These are phyloP conservation scores for Picocystis salinarum DNA, from an alignment of 139 green algal genomes.

Conservation along the genomic window DNA sequence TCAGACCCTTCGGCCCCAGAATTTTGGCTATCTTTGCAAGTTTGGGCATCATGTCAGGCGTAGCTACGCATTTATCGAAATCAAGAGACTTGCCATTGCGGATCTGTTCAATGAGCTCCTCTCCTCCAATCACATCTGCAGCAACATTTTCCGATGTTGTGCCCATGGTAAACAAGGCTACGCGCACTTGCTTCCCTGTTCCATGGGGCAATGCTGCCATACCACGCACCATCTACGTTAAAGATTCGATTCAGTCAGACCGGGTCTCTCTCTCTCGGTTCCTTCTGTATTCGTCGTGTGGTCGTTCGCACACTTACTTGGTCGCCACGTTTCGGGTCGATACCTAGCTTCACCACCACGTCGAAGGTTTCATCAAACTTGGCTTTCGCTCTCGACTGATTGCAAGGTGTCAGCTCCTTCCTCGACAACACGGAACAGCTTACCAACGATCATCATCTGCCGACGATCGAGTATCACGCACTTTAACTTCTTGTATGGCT, in stretches of 20 bases:
- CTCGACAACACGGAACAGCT: no score
- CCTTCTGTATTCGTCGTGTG: no score
- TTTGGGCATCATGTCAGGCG: conserved; percentile 61
- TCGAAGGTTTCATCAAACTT: conserved; percentile 49
- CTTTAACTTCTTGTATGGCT: no score
- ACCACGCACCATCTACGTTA: conserved; percentile 57
- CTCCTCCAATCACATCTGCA: conserved; percentile 53
- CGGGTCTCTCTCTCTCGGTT: no score
- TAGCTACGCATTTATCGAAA: conserved; percentile 52
- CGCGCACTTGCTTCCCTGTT: conserved; percentile 36
- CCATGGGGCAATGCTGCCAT: conserved; percentile 48
- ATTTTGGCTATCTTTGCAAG: conserved; percentile 47
- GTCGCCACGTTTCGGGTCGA: conserved; percentile 42
- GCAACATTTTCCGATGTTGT: conserved; percentile 38
- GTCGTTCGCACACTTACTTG: no score
- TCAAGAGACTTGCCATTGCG: conserved; percentile 18
- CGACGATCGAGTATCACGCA: no score
- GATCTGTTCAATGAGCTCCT: conserved; percentile 57
- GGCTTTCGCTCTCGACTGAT: no score
- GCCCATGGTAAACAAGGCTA: conserved; percentile 69
- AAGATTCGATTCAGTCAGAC: no score
- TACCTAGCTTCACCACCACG: conserved; percentile 27
- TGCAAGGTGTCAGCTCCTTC: no score
- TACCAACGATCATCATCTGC: no score
- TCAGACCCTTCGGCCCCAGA: conserved; percentile 78